These are phyloP conservation scores for Bipolaris cookei DNA, from an alignment of 2,329 filamentous ascomycete species.

Conservation along the genomic window DNA sequence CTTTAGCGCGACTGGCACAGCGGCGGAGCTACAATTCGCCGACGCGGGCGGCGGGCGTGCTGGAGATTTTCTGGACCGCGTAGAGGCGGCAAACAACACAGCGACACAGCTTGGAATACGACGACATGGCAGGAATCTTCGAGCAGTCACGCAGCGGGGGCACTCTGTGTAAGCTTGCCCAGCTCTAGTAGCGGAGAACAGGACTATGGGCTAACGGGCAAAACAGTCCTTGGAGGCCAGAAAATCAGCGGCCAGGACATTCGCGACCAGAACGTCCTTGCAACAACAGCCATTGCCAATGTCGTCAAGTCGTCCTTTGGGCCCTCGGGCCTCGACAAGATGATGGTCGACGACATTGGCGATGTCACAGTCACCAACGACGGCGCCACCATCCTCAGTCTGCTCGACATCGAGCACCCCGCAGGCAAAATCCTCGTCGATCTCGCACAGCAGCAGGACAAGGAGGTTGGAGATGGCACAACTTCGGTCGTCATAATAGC, in stretches of 20 bases:
- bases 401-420: constrained; percentile 96
- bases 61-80: constrained; percentile 39
- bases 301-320: constrained; percentile 99
- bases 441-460: constrained; percentile 96
- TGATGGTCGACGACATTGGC: constrained; percentile 99
- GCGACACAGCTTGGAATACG: constrained; percentile 36
- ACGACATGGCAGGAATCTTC: constrained; percentile 89
- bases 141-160: constrained; percentile 91
- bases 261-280: constrained; percentile 95
- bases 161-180: constrained; percentile 73
- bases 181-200: background rate
- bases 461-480: constrained; percentile 97
- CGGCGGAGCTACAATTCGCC: constrained; percentile 33
- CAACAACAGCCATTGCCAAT: constrained; percentile 96
- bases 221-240: constrained; percentile 82
- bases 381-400: constrained; percentile 91
- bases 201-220: constrained; percentile 29
- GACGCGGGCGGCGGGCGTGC: constrained; percentile 24
- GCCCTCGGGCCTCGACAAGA: constrained; percentile 96
- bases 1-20: constrained; percentile 19
- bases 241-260: constrained; percentile 98
- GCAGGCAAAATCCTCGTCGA: constrained; percentile 98
- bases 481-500: constrained; percentile 98
- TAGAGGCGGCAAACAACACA: constrained; percentile 39
- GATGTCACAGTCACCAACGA: constrained; percentile 99